Conservation (phyloP, 495 filamentous ascomycete species). For the Penicillium alfredii region DNA sequence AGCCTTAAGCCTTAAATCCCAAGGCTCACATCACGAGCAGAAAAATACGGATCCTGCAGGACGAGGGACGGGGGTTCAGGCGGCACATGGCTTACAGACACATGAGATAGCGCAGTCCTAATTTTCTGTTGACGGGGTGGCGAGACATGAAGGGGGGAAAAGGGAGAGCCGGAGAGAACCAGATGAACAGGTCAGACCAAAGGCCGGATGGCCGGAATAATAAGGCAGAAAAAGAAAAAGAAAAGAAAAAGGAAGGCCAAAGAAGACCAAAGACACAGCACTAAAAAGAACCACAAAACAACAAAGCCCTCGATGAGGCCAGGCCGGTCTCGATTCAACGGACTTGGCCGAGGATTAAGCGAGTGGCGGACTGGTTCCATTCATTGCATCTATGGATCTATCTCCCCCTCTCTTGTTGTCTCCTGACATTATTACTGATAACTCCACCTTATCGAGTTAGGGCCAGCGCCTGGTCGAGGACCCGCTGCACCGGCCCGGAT, state of each 20-base stretch:
- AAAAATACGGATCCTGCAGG: conserved; percentile 10
- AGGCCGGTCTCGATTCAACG: conserved; percentile 16
- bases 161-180: conserved; percentile 2
- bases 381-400: conserved; percentile 6
- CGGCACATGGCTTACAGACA: conserved; percentile 14
- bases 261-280: not conserved
- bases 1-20: not conserved
- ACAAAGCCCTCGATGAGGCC: conserved; percentile 15
- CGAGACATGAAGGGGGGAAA: conserved; percentile 13
- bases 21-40: conserved; percentile 19
- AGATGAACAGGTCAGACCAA: not conserved
- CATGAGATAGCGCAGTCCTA: conserved; percentile 20
- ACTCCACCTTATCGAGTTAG: conserved; percentile 14
- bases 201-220: not conserved
- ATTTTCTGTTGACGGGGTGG: conserved; percentile 25
- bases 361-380: conserved; percentile 23
- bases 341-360: conserved; percentile 30
- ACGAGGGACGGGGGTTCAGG: conserved; percentile 7
- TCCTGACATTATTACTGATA: too few species aligned
- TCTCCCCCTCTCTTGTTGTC: not conserved
- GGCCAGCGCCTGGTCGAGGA: conserved; percentile 34
- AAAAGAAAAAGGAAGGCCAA: conserved; percentile 2
- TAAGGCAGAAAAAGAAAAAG: not conserved
- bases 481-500: conserved; percentile 31
- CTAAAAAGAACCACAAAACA: conserved; percentile 2